Conservation (phyloP, 495 filamentous ascomycete genomes). For the Gamarada debralockiae region DNA sequence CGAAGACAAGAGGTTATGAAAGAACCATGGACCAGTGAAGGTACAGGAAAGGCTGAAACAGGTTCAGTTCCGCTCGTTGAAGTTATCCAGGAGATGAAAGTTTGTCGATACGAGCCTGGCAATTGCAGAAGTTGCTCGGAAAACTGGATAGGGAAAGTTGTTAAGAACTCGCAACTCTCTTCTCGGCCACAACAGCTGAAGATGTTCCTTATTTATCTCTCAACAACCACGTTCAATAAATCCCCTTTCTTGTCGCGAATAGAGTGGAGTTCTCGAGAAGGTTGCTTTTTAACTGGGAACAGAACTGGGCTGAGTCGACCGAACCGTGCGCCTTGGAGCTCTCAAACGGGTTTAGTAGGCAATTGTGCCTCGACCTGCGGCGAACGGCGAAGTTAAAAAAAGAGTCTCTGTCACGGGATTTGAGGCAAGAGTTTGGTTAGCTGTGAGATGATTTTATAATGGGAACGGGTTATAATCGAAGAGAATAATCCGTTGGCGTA, state of each 20-base stretch:
- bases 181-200: neutral
- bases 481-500: neutral
- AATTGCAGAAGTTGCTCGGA: constrained; percentile 11
- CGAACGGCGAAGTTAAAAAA: neutral
- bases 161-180: constrained; percentile 5
- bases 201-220: too few species aligned
- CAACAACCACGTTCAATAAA: too few species aligned
- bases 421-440: too few species aligned
- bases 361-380: neutral
- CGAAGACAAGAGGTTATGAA: neutral
- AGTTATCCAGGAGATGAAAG: constrained; percentile 6
- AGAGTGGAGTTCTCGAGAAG: constrained; percentile 15
- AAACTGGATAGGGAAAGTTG: constrained; percentile 17
- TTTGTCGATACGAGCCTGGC: constrained; percentile 20
- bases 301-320: constrained; percentile 19
- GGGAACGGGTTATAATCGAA: neutral
- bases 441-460: too few species aligned
- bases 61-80: neutral
- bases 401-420: neutral
- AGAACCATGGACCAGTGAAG: constrained; percentile 16
- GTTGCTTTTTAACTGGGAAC: constrained; percentile 9
- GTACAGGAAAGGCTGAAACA: constrained; percentile 3
- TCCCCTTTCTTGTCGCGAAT: constrained; percentile 6
- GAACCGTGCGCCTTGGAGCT: constrained; percentile 17
- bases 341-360: constrained; percentile 2